phyloP scores from a whole-genome alignment of 2,329 filamentous ascomycete genomes.

The Talaromyces atroroseus region DNA sequence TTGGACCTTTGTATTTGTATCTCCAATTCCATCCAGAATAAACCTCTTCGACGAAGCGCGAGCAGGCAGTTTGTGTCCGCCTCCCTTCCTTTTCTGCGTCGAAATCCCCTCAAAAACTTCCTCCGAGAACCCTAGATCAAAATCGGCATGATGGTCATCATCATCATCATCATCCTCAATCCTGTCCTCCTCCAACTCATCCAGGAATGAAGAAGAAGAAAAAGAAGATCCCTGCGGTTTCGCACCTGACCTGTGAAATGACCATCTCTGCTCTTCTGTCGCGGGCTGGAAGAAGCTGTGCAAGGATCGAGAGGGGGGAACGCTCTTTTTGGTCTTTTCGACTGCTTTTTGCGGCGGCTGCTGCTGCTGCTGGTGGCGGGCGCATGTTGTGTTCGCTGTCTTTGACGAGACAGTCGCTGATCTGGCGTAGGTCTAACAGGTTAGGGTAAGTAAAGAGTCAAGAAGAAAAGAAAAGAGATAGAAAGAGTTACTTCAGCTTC shows the following conservation, averaged over 20 bases:
- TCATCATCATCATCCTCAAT: conserved; percentile 37
- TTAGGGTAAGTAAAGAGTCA: background rate
- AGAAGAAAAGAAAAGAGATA: too few species aligned
- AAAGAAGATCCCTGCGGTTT: background rate
- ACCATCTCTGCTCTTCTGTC: conserved; percentile 37
- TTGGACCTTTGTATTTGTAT: conserved; percentile 20
- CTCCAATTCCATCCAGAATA: conserved; percentile 14
- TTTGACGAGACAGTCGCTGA: conserved; percentile 1
- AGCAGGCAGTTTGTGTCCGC: conserved; percentile 23
- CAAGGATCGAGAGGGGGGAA: conserved; percentile 27
- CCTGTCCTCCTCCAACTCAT: conserved; percentile 30
- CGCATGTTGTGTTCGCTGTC: background rate
- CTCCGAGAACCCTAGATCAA: conserved; percentile 15
- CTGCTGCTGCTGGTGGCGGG: background rate
- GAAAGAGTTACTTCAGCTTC: background rate
- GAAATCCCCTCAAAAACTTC: background rate
- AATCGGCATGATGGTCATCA: conserved; percentile 20
- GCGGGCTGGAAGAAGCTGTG: conserved; percentile 38
- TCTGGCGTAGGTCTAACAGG: background rate
- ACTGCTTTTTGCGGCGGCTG: background rate
- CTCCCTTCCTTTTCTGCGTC: background rate
- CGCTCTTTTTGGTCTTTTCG: background rate
- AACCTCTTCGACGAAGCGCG: conserved; percentile 4
- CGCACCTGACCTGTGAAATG: conserved; percentile 22
- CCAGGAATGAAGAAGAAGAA: background rate